Evolutionary conservation across 345 rosid genomes (phyloP), one percentile per base, ranked within the genome.

Genomic region (Lepidium sativum): DNA sequence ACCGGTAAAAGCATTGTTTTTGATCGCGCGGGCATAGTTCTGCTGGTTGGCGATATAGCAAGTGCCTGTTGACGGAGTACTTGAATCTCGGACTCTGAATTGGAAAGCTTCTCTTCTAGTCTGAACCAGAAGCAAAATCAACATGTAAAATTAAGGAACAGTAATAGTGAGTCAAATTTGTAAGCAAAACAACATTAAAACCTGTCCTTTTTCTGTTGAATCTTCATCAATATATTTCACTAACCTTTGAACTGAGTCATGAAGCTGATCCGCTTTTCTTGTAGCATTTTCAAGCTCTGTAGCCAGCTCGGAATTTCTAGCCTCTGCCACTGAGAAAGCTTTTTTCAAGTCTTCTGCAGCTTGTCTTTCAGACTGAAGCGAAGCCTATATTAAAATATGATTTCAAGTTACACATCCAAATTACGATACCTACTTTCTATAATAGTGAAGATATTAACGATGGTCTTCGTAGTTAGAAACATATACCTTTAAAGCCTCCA

Each of bases 21-120:
- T 60, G 86, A 84, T 63, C 89, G 83, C 1, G 79, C 74, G 58
- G 96, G 61, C 77, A 88, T 68, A 65, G 87, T 49, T 80, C 86
- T 91, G 54, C 92, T 92, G 43, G 97, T 95, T 35, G 99, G 97
- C 12, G 99, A 91, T 65, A 95, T 81, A 61, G 92, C 78, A 71
- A 95, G 78, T 60, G 99, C 91, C 76, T 95, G 99, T 77, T 95
- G 96, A 47, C 99, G 91, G 40, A 95, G 92, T 37, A 95, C 97
- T 84, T 95, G 99, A 81, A 78, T 95, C 76, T 95, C 99, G 2
- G 99, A 88, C 76, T 95, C 99, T 38, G 88, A 85, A 75, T 95
- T 95, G 69, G 96, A 82, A 73, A 95, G 95, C 69, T 86, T 95
- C 73, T 95, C 97, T 81, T 95, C 97, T 55, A 91, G 66, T 75